Evolutionary conservation across 2,329 filamentous ascomycete genomes (phyloP), one percentile per base, ranked within the genome.

Genomic region (Fulvia fulva): DNA sequence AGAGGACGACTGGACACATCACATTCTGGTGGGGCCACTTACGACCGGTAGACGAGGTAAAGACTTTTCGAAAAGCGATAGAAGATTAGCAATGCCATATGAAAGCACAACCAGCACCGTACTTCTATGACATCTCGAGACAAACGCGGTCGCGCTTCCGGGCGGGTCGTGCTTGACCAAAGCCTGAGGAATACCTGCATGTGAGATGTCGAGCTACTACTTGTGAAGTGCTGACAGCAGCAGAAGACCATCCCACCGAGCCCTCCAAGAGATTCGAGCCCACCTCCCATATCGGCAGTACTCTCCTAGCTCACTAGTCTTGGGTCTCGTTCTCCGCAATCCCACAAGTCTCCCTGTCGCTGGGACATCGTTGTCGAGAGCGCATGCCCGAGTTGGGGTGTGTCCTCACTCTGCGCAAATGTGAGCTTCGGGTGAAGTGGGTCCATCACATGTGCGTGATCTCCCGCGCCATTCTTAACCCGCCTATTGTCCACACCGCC

Each of bases 11-110:
- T 23, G 19, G 30, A 43, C 30, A 22, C 16, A 11, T 26, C 51
- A 11, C 12, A 21, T 45, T 44, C 51, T 23, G 3, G 47, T 26
- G 26, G n/a, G 12, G 21, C 12, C n/a, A n/a, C 7, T 50, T 1
- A 50, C n/a, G 28, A 49, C 28, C 26, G 12, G 47, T 55, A 55
- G 53, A 57, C 47, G 47, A 50, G 22, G 3, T 32, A 11, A 30
- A 50, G 47, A 28, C 47, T 50, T 25, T 47, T 23, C 21, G 25
- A 34, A 52, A 43, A 37, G 28, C 30, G 11, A 43, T 52, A 37
- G 32, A 52, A 14, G 22, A 37, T 52, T 22, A 19, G 14, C 25
- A 12, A 30, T 16, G 28, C 30, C n/a, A 8, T 25, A 16, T 41
- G 37, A n/a, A n/a, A n/a, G 5, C 8, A n/a, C 14, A 7, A n/a